These are phyloP conservation scores for Torulaspora globosa DNA, from an alignment of 1,139 yeast genomes.

Conservation along the genomic window DNA sequence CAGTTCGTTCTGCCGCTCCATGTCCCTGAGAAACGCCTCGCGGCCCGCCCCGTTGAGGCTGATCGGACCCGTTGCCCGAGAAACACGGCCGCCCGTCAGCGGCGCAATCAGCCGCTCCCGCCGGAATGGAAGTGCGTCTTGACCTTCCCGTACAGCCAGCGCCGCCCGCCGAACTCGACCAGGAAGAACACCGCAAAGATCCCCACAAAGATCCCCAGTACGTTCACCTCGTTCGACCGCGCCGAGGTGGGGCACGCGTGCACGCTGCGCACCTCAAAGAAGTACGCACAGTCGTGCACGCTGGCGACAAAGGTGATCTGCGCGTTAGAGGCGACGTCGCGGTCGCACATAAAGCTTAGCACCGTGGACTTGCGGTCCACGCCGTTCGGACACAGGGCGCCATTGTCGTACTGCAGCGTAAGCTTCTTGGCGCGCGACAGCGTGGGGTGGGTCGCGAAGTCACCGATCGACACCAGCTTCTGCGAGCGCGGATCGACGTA, in stretches of 20 bases:
- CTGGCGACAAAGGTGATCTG: constrained; percentile 67
- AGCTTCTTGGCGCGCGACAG: constrained; percentile 49
- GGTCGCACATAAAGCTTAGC: constrained; percentile 73
- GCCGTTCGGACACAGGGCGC: constrained; percentile 59
- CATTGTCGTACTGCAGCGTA: constrained; percentile 65
- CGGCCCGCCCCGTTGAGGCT: constrained; percentile 11
- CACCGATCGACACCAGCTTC: constrained; percentile 59
- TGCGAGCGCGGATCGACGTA: constrained; percentile 47
- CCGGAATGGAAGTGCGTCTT: constrained; percentile 6
- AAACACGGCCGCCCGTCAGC: neutral
- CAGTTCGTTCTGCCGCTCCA: constrained; percentile 34
- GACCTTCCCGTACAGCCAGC: constrained; percentile 26
- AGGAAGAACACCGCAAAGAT: constrained; percentile 39
- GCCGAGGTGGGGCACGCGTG: constrained; percentile 86
- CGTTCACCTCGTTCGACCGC: constrained; percentile 37
- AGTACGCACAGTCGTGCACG: constrained; percentile 70
- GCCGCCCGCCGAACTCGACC: constrained; percentile 38
- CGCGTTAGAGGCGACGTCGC: constrained; percentile 65
- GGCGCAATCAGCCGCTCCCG: neutral
- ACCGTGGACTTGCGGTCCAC: constrained; percentile 59
- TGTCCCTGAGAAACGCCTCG: constrained; percentile 28
- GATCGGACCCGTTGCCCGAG: constrained; percentile 10
- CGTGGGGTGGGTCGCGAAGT: constrained; percentile 53
- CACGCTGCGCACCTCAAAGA: constrained; percentile 80
- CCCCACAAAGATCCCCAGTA: constrained; percentile 34